Percentiles rank a stretch among this genome's conserved stretches.
Evolutionary conservation across 805 yeast species (phyloP).

Genomic region (Barnettozyma californica): DNA sequence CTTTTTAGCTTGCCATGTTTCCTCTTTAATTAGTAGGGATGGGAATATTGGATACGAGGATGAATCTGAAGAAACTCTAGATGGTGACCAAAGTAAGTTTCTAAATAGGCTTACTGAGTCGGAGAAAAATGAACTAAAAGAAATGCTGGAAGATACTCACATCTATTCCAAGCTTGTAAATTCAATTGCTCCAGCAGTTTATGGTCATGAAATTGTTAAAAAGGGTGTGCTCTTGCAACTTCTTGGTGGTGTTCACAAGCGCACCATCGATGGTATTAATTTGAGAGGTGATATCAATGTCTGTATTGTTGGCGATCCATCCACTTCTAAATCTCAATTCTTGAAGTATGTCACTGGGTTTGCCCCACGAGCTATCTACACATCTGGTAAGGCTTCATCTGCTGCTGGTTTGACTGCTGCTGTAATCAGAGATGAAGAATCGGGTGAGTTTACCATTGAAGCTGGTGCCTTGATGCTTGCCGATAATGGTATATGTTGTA

Average conservation of each 20-base stretch:
- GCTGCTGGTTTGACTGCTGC: slow-evolving; percentile 99
- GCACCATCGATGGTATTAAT: slow-evolving; percentile 89
- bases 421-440: slow-evolving; percentile 94
- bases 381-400: slow-evolving; percentile 97
- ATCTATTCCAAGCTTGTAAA: slow-evolving; percentile 78
- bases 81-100: slow-evolving; percentile 75
- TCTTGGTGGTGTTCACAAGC: slow-evolving; percentile 93
- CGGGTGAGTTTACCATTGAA: slow-evolving; percentile 94
- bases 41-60: slow-evolving; percentile 34
- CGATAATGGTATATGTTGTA: slow-evolving; percentile 97
- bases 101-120: slow-evolving; percentile 71
- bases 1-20: slow-evolving; percentile 86
- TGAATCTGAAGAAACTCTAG: slow-evolving; percentile 35
- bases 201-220: slow-evolving; percentile 91
- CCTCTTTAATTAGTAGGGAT: slow-evolving; percentile 44
- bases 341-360: slow-evolving; percentile 87
- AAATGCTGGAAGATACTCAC: slow-evolving; percentile 86
- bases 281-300: slow-evolving; percentile 95
- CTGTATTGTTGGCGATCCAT: slow-evolving; percentile 96
- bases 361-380: slow-evolving; percentile 91
- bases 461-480: slow-evolving; percentile 99
- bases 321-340: slow-evolving; percentile 94
- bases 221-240: slow-evolving; percentile 87
- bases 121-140: slow-evolving; percentile 79
- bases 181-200: slow-evolving; percentile 93